Evolutionary conservation across 768 basidiomycete species (phyloP).

Genomic region (Punctularia strigosozonata): DNA sequence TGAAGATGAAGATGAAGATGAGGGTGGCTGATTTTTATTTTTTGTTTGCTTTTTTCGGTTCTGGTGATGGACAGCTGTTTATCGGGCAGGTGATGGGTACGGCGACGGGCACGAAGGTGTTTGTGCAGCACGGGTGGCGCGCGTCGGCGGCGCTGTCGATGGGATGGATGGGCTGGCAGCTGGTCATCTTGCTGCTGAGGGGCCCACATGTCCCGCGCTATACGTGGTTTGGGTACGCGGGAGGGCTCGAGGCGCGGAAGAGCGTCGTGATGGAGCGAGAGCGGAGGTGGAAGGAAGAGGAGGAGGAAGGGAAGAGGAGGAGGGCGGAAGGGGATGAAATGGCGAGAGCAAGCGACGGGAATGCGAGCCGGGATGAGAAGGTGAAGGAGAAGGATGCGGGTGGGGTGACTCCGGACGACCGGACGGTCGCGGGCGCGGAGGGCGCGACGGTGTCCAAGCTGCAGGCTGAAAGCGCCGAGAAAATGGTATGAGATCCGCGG

Average conservation of each 20-base stretch:
- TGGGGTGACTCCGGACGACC: no score
- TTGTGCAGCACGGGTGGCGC: constrained; percentile 60
- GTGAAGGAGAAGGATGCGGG: no score
- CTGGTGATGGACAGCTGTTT: constrained; percentile 29
- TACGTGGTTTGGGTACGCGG: constrained; percentile 58
- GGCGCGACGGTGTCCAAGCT: no score
- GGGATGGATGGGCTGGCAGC: constrained; percentile 42
- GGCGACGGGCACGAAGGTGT: constrained; percentile 59
- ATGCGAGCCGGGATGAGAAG: no score
- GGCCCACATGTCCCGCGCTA: constrained; percentile 50
- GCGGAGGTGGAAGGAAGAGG: constrained; percentile 1
- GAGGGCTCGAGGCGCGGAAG: constrained; percentile 32
- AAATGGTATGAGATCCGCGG: no score
- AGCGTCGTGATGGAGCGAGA: constrained; percentile 2
- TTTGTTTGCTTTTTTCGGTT: background rate
- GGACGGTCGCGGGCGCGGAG: no score
- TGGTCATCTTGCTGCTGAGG: constrained; percentile 46
- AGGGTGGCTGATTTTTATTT: background rate
- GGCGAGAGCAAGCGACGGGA: background rate
- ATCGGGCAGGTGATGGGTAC: constrained; percentile 81
- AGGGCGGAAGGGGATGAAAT: background rate
- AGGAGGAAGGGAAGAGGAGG: background rate
- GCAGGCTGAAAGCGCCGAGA: no score
- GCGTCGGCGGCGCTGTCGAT: constrained; percentile 49
- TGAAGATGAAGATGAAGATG: background rate